Base-by-base conservation (phyloP, 352 stramenopile genomes). In the Thalassiosira pacifica region DNA sequence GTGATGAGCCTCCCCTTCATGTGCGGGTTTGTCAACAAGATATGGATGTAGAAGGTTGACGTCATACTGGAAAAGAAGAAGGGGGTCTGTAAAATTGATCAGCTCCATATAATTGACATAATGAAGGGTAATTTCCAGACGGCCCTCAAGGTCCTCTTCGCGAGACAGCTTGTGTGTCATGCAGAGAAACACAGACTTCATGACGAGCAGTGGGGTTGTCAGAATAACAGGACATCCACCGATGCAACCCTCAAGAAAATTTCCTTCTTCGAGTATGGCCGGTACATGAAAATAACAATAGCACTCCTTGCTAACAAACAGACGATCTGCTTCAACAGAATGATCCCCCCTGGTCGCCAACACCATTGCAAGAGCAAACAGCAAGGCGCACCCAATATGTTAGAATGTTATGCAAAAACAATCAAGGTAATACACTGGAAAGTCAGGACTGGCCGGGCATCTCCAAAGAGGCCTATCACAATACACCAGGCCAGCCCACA, bases 71-170 rank as follows among this genome's bases (percentile, higher is more conserved):
- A 80, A 45, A 84, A 88, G 59, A 68, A 84, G 24, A 31, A 24
- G n/a, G 72, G 72, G 0, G 66, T 71, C 18, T 24, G 31, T 1
- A 71, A 79, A 4, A 83, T 89, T 22, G 73, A 86, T 71, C 53
- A 68, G 22, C 61, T 89, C 1, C 40, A 68, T 19, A 73, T 89
- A 2, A 89, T 89, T 24, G 70, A 72, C 26, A 34, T 89, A 16
- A 72, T 86, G 34, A 72, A 89, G 63, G 77, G 72, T 1, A 78
- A 86, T 31, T 84, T 79, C 59, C 76, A 76, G 42, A 70, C 60
- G 53, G 27, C 63, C 19, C 26, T 85, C 0, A 71, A 65, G 16
- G 40, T 83, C 9, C 27, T 78, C 29, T 79, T 69, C n/a, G 13
- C 34, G 19, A 18, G 37, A 0, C 22, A 71, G 22, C 18, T 85